Evolutionary conservation across 2,329 filamentous ascomycete species (phyloP), one percentile per base, ranked within the genome.

Genomic region (Dryadomyces sulphureus): DNA sequence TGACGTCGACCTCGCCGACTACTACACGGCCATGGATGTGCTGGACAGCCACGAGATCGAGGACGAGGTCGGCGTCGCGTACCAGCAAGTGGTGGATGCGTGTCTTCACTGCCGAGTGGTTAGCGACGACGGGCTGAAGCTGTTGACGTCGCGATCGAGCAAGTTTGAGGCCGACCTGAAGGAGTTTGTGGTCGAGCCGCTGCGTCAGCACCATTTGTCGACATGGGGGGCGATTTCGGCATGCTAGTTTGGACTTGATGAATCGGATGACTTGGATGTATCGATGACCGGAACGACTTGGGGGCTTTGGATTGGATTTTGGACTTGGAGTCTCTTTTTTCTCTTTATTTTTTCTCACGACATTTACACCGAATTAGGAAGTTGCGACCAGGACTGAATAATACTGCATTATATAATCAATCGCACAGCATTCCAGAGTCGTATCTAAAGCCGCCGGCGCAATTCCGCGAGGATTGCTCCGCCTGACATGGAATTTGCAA

Each of bases 1-100:
- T 19, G 47, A 52, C 11, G 45, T 46, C 5, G 50, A 52, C 25
- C 42, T 50, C 5, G 46, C 30, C 14, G 49, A 52, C 46, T 52
- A 52, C 40, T 48, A 32, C 44, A 52, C 49, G 25, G 49, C 51
- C 35, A 32, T 51, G 7, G 47, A 44, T 19, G 42, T 52, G n/a
- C 47, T 52, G 24, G 24, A 48, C 25, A 49, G 46, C 51, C 48
- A 51, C 40, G 45, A 49, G 32, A 51, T 52, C 41, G 46, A 49
- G 24, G 51, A 52, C 36, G 49, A 52, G 32, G 45, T 51, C 8
- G 51, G 51, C 32, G 48, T 48, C 7, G 41, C 36, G 5, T 52
- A 52, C 36, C 51, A 52, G 40, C 36, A 35, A 7, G 51, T 49
- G 4, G 46, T 51, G 34, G 45, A 49, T 22, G 47, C 49, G 16